Percentiles rank a stretch among this genome's conserved stretches.
These are phyloP conservation scores for Botryotinia calthae DNA, from an alignment of 2,329 filamentous ascomycete species.

Conservation along the genomic window DNA sequence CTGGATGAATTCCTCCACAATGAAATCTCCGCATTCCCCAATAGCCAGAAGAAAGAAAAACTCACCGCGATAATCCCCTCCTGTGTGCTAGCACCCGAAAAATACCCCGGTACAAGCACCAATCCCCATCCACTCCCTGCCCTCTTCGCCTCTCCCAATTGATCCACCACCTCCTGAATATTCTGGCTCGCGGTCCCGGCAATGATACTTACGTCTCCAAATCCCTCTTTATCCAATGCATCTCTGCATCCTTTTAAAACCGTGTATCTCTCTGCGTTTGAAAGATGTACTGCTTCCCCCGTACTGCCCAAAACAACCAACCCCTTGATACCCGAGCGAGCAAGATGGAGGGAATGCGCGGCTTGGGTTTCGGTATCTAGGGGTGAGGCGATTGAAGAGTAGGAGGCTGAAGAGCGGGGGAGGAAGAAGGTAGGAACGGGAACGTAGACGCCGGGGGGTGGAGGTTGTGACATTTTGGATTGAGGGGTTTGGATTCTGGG, in stretches of 20 bases:
- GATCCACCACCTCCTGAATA: slow-evolving; percentile 54
- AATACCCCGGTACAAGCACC: slow-evolving; percentile 64
- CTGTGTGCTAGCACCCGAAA: slow-evolving; percentile 57
- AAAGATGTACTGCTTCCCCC: slow-evolving; percentile 62
- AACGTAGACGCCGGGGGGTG: slow-evolving; percentile 42
- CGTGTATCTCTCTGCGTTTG: slow-evolving; percentile 53
- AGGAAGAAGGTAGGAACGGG: slow-evolving; percentile 62
- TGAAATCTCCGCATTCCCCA: slow-evolving; percentile 46
- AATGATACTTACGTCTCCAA: slow-evolving; percentile 58
- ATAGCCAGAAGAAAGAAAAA: slow-evolving; percentile 38
- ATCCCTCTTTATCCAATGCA: slow-evolving; percentile 54
- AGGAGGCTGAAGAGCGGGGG: slow-evolving; percentile 32
- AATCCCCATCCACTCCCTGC: slow-evolving; percentile 62
- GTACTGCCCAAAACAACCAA: slow-evolving; percentile 62
- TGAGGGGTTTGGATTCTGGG: not conserved
- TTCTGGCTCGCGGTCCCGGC: slow-evolving; percentile 57
- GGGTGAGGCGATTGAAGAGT: slow-evolving; percentile 31
- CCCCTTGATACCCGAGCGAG: slow-evolving; percentile 56
- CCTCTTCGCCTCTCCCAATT: slow-evolving; percentile 48
- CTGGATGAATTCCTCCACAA: not conserved
- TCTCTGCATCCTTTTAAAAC: slow-evolving; percentile 54
- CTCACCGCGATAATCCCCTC: slow-evolving; percentile 52
- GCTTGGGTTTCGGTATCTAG: slow-evolving; percentile 53
- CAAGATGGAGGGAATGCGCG: slow-evolving; percentile 58
- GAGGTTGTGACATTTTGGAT: slow-evolving; percentile 31